Base-by-base conservation (phyloP, 1,284 basidiomycete genomes). In the Ceratobasidium sp. region DNA sequence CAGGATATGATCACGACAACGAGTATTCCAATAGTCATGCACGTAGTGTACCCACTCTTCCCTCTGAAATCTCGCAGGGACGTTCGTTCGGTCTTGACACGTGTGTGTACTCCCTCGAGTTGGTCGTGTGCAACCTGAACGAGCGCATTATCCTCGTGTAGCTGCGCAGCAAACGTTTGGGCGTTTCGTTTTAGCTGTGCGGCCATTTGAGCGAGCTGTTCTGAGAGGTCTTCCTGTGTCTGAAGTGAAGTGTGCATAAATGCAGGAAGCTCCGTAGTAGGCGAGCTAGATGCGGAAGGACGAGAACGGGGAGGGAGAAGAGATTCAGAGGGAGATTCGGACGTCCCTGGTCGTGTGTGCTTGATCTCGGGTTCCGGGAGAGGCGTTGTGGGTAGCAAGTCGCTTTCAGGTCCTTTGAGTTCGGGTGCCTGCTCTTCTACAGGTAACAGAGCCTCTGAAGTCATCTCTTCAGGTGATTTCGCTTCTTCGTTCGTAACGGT, bases 151-250 rank as follows among this genome's bases (percentile, higher is more conserved):
- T 93, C 90, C 69, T 84, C 85, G 49, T 78, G 84, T 0, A 93
- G 79, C 13, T 85, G 79, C 1, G 82, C 80, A 2, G 86, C 83
- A 74, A 93, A 91, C 72, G 90, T 84, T 1, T 85, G 74, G 0
- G 88, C 85, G 72, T 93, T 93, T 25, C 82, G 82, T 74, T 87
- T 87, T 53, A 93, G 83, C 76, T 92, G 90, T 1, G 83, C 79
- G 1, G 90, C 88, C 90, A 93, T 93, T 47, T 83, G 78, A 0
- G 87, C 86, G 19, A 93, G 83, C 75, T 92, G 89, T 3, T 82
- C 81, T 0, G 88, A 83, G 49, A 92, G 83, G 46, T 89, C 85
- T 70, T 90, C 85, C 29, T 92, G 90, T 1, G 88, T 78, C 0
- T 83, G 81, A 16, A 79, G 82, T 9, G 87, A 85, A 71, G 85